Conservation (phyloP, 148 eudicot genomes). For the Heliosperma pusillum region DNA sequence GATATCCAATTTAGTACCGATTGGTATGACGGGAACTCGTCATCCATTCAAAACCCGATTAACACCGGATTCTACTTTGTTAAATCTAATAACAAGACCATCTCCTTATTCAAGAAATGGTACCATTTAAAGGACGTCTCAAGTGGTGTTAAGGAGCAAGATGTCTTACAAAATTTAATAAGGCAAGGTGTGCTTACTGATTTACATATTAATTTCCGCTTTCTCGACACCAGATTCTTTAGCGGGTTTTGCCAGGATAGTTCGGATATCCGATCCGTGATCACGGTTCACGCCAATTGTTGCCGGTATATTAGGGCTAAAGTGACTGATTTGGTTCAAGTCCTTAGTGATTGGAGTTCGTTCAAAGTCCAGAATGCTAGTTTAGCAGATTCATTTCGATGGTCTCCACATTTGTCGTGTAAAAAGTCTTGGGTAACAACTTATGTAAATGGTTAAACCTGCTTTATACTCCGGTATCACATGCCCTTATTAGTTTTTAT, state of each 20-base stretch:
- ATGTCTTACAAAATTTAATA: slow-evolving; percentile 41
- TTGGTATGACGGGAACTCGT: slow-evolving; percentile 33
- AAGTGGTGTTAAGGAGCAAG: slow-evolving; percentile 65
- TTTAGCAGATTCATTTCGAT: slow-evolving; percentile 20
- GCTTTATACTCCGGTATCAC: no score
- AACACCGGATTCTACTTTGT: slow-evolving; percentile 83
- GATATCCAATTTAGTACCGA: slow-evolving; percentile 63
- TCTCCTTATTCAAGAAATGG: slow-evolving; percentile 54
- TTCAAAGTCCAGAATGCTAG: slow-evolving; percentile 23
- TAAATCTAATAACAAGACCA: slow-evolving; percentile 58
- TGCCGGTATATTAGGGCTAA: slow-evolving; percentile 68
- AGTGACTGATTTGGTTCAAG: slow-evolving; percentile 42
- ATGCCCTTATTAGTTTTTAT: no score
- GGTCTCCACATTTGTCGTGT: slow-evolving; percentile 47
- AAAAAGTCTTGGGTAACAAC: slow-evolving; percentile 29
- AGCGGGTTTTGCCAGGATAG: slow-evolving; percentile 68
- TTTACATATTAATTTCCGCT: slow-evolving; percentile 34
- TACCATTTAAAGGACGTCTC: slow-evolving; percentile 53
- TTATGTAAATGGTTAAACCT: not conserved
- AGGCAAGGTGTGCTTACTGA: slow-evolving; percentile 23
- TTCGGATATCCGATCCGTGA: slow-evolving; percentile 35
- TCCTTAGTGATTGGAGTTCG: slow-evolving; percentile 50
- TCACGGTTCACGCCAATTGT: slow-evolving; percentile 78
- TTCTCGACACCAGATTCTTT: slow-evolving; percentile 49
- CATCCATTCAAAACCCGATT: slow-evolving; percentile 34